phyloP scores from a whole-genome alignment of 768 basidiomycete genomes.

The Hygrophorus russula region DNA sequence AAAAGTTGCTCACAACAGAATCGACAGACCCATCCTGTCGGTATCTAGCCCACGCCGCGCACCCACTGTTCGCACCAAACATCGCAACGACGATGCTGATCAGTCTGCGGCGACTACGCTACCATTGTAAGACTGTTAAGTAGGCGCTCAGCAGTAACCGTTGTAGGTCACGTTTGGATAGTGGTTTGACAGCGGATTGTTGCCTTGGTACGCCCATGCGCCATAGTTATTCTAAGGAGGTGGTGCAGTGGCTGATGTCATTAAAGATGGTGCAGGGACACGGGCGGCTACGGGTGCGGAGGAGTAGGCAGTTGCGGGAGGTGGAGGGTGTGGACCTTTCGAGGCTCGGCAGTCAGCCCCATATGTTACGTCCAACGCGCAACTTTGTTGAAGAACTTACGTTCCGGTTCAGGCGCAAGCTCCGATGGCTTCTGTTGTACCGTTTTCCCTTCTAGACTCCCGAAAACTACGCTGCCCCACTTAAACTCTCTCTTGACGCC shows the following conservation, averaged over 20 bases:
- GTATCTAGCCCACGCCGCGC: constrained; percentile 51
- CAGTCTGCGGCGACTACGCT: constrained; percentile 12
- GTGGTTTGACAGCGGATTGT: background rate
- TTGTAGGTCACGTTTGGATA: background rate
- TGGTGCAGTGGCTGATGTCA: background rate
- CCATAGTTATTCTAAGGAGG: constrained; percentile 16
- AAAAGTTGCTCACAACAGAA: constrained; percentile 55
- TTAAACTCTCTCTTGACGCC: constrained; percentile 69
- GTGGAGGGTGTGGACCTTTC: constrained; percentile 3
- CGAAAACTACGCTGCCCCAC: constrained; percentile 73
- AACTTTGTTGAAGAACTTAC: constrained; percentile 24
- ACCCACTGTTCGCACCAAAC: constrained; percentile 40
- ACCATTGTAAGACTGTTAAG: constrained; percentile 10
- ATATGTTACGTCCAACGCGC: background rate
- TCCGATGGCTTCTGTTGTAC: constrained; percentile 66
- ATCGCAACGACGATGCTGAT: constrained; percentile 17
- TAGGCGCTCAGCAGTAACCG: constrained; percentile 1
- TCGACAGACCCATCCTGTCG: constrained; percentile 48
- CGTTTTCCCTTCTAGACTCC: constrained; percentile 50
- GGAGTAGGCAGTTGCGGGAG: constrained; percentile 21
- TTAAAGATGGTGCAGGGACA: constrained; percentile 3
- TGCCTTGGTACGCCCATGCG: constrained; percentile 6
- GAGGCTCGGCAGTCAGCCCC: background rate
- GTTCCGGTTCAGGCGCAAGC: constrained; percentile 30
- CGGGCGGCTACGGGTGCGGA: constrained; percentile 19